Evolutionary conservation across 371 early-diverging fungal genomes (phyloP), one percentile per base, ranked within the genome.

Genomic region (Capillidium heterosporum): DNA sequence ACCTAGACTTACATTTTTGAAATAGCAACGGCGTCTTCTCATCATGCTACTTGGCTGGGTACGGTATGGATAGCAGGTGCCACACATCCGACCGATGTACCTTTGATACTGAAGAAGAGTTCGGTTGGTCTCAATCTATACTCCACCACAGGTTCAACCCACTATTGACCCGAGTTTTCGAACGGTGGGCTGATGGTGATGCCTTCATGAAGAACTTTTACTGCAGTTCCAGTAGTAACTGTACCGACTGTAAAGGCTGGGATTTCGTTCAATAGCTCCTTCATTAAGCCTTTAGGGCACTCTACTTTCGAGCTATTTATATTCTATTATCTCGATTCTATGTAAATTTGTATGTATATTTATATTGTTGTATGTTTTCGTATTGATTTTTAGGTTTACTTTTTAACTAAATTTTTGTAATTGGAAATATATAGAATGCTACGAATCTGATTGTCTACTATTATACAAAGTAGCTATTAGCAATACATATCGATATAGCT

Each of bases 1-100:
- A 65, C 58, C 19, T 28, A 13, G n/a, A 5, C 39, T 47, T 26
- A 21, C 21, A 3, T 24, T 8, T 5, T 19, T 23, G 19, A 7
- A 5, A 35, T 57, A 57, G 57, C 57, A 77, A 73, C 84, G 92
- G 26, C 68, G 75, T 23, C 60, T 67, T 11, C 76, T 80, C 54
- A 23, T 67, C 68, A 51, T 95, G 95, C 64, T 92, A 85, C 69
- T 77, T 78, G 57, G 84, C 73, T n/a, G 92, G 87, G 0, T 95
- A 87, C 65, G 92, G 89, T n/a, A 69, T 93, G 68, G 95, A 95
- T 61, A 55, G 59, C 4, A 59, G 56, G 28, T 65, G 65, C 39
- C 62, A 65, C 27, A 42, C 62, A 1, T 59, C 62, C 17, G 40
- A 65, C 48, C 65, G 65, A 28, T 76, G 82, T 59, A 57, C 71